These are phyloP conservation scores for Phascolomyces articulosus DNA, from an alignment of 371 early-diverging fungal species.

Conservation along the genomic window DNA sequence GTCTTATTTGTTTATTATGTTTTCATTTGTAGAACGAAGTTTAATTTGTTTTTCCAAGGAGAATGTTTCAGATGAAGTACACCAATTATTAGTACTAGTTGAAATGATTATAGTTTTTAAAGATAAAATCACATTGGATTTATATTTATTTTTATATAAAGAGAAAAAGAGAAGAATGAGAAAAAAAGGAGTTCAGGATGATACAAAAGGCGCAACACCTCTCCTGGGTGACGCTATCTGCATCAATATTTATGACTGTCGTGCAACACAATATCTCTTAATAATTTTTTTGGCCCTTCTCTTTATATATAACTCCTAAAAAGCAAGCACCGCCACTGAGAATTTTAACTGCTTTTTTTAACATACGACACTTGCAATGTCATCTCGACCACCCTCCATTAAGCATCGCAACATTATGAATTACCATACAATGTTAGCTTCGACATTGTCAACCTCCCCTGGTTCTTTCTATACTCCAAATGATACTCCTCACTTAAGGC, in stretches of 20 bases:
- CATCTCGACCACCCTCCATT: background rate
- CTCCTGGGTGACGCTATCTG: slow-evolving; percentile 11
- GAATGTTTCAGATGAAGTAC: no score
- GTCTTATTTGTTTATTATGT: no score
- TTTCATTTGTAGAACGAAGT: no score
- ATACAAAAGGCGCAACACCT: slow-evolving; percentile 4
- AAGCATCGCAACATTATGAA: slow-evolving; percentile 5
- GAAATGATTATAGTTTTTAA: no score
- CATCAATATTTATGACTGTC: slow-evolving; percentile 4
- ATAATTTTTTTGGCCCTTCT: background rate
- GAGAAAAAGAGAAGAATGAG: background rate
- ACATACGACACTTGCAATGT: background rate
- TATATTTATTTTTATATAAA: background rate
- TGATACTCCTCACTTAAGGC: background rate
- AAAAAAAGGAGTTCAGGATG: background rate
- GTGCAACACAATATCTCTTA: background rate
- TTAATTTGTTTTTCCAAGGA: no score
- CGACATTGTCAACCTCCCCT: slow-evolving; percentile 9
- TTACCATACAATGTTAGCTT: background rate
- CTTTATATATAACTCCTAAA: background rate
- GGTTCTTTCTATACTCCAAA: slow-evolving; percentile 9
- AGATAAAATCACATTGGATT: no score
- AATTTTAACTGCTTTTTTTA: background rate
- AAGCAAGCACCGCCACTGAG: slow-evolving; percentile 4
- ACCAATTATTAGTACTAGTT: no score